These are phyloP conservation scores for Phytophthora pluvialis DNA, from an alignment of 352 stramenopile genomes.

Conservation along the genomic window DNA sequence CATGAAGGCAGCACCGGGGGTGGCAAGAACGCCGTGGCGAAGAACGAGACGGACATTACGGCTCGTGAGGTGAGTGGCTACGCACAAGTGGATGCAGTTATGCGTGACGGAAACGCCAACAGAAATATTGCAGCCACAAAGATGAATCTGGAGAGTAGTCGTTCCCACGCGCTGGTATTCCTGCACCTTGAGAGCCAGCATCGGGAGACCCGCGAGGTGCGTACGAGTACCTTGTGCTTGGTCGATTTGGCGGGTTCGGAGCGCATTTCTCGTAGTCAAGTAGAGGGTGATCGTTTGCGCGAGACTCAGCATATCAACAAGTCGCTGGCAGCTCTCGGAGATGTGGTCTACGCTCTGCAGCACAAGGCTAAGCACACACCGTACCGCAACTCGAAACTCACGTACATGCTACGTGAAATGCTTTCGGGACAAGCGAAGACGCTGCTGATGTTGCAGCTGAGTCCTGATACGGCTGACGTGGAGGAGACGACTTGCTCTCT, in stretches of 20 bases:
- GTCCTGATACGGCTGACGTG: conserved; percentile 75
- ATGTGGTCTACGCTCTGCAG: conserved; percentile 96
- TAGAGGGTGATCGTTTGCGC: conserved; percentile 89
- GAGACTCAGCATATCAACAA: conserved; percentile 99
- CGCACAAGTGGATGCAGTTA: conserved; percentile 69
- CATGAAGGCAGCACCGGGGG: conserved; percentile 41
- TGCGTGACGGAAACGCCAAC: conserved; percentile 81
- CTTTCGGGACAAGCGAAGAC: conserved; percentile 92
- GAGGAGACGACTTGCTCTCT: conserved; percentile 92
- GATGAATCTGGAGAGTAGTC: conserved; percentile 90
- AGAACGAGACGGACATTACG: conserved; percentile 79
- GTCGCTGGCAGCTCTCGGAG: conserved; percentile 95
- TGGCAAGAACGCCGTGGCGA: conserved; percentile 61
- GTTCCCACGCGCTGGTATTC: conserved; percentile 86
- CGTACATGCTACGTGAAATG: conserved; percentile 93
- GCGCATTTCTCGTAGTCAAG: conserved; percentile 87
- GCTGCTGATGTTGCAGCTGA: conserved; percentile 93
- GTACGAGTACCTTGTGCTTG: conserved; percentile 94
- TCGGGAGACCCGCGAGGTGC: conserved; percentile 68
- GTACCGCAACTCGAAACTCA: conserved; percentile 96
- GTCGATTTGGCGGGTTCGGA: conserved; percentile 99
- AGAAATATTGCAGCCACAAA: conserved; percentile 82
- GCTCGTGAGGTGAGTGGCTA: conserved; percentile 62
- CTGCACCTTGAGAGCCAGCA: conserved; percentile 79
- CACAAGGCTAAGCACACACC: conserved; percentile 94